phyloP scores from a whole-genome alignment of 139 green algal species.

The Chlamydomonas incerta region DNA sequence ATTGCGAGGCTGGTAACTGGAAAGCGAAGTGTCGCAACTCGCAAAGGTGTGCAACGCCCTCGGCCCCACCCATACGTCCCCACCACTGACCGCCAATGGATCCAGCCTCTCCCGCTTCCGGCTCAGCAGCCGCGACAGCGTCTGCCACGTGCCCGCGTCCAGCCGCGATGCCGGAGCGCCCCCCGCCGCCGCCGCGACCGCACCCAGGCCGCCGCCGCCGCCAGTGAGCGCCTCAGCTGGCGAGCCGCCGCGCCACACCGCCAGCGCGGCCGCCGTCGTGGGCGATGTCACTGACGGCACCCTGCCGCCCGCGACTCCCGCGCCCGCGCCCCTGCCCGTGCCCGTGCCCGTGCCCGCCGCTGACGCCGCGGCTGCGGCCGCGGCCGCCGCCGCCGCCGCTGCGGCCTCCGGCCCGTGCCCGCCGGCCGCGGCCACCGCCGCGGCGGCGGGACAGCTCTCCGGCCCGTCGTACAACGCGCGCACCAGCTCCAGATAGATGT shows the following conservation, averaged over 20 bases:
- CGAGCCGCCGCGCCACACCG: too few relatives aligned
- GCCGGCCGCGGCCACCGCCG: neutral
- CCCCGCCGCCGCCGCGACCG: too few relatives aligned
- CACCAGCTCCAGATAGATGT: slow-evolving; percentile 38
- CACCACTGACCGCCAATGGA: slow-evolving; percentile 3
- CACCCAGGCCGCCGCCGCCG: too few relatives aligned
- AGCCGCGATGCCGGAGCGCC: neutral
- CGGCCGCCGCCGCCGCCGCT: neutral
- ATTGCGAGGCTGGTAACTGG: too few relatives aligned
- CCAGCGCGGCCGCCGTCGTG: too few relatives aligned
- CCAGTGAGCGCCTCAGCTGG: too few relatives aligned
- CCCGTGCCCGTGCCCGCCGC: neutral
- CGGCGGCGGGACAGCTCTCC: slow-evolving; percentile 33
- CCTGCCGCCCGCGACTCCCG: too few relatives aligned
- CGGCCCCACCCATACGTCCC: neutral
- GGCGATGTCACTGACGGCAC: too few relatives aligned
- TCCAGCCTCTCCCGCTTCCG: slow-evolving; percentile 44
- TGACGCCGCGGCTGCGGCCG: neutral
- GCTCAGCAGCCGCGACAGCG: slow-evolving; percentile 34
- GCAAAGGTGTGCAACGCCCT: too few relatives aligned
- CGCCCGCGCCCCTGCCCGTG: too few relatives aligned
- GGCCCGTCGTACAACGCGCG: slow-evolving; percentile 33
- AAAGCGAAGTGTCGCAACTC: too few relatives aligned
- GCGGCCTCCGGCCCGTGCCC: neutral
- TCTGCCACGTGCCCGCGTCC: slow-evolving; percentile 6